Evolutionary conservation across 371 early-diverging fungal genomes (phyloP).

Genomic region (Mucor lusitanicus): DNA sequence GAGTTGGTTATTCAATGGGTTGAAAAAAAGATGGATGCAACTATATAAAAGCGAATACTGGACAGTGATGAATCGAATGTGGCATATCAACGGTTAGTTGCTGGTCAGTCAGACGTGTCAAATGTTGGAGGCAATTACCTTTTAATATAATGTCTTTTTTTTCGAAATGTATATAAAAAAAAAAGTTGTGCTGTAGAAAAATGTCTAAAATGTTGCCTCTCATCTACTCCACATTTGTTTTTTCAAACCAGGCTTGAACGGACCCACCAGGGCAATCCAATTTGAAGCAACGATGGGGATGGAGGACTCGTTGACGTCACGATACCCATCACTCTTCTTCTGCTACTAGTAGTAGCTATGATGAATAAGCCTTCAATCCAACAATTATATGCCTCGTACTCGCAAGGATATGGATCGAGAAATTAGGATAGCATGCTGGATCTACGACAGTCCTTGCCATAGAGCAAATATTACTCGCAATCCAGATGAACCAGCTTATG

Average conservation of each 20-base stretch:
- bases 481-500: too few relatives aligned
- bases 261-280: constrained; percentile 1
- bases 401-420: too few relatives aligned
- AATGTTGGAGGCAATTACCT: not conserved
- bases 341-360: too few relatives aligned
- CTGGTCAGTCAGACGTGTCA: not conserved
- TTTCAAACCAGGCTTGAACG: constrained; percentile 2
- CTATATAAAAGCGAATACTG: not conserved
- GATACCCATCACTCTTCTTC: too few relatives aligned
- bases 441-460: too few relatives aligned
- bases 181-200: not conserved
- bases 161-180: not conserved
- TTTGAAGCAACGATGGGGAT: not conserved
- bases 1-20: constrained; percentile 7
- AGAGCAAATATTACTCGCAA: too few relatives aligned
- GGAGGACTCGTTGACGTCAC: not conserved
- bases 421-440: too few relatives aligned
- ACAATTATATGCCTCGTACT: too few relatives aligned
- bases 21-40: not conserved
- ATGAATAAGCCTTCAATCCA: too few relatives aligned
- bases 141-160: not conserved
- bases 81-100: too few relatives aligned
- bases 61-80: too few relatives aligned
- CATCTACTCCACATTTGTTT: constrained; percentile 4
- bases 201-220: too few relatives aligned